phyloP scores from a whole-genome alignment of 116 monocot species.

The Papilionanthe hybrid region DNA sequence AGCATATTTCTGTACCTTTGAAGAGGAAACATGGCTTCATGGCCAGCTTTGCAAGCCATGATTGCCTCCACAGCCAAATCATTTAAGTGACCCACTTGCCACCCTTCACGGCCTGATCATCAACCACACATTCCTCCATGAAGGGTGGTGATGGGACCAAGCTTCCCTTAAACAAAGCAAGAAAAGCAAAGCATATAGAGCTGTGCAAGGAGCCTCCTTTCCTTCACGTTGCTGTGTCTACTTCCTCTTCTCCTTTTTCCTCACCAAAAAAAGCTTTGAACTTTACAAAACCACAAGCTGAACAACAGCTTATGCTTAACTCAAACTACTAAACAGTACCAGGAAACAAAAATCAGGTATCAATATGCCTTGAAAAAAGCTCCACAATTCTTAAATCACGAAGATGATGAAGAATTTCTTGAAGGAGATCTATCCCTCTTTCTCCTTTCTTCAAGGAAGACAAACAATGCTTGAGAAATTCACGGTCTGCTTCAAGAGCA shows the following conservation, averaged over 20 bases:
- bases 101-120: slow-evolving; percentile 7
- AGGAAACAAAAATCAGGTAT: background rate
- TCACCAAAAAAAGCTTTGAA: background rate
- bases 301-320: background rate
- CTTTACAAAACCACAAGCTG: slow-evolving; percentile 1
- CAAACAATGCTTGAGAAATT: slow-evolving; percentile 72
- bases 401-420: slow-evolving; percentile 77
- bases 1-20: slow-evolving; percentile 9
- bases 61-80: slow-evolving; percentile 34
- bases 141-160: background rate
- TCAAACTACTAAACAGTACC: background rate
- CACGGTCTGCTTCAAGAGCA: slow-evolving; percentile 73
- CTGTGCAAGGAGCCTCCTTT: slow-evolving; percentile 15
- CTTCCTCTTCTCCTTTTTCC: slow-evolving; percentile 30
- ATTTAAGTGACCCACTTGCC: slow-evolving; percentile 41
- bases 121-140: slow-evolving; percentile 7
- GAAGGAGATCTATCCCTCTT: slow-evolving; percentile 63
- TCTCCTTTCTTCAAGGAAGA: slow-evolving; percentile 71
- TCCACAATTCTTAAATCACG: slow-evolving; percentile 69
- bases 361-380: slow-evolving; percentile 23
- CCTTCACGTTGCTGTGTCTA: slow-evolving; percentile 21
- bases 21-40: background rate
- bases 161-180: slow-evolving; percentile 6
- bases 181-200: slow-evolving; percentile 34
- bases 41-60: slow-evolving; percentile 28